Evolutionary conservation across 768 basidiomycete species (phyloP).

Genomic region (Fomitopsis pulvina): DNA sequence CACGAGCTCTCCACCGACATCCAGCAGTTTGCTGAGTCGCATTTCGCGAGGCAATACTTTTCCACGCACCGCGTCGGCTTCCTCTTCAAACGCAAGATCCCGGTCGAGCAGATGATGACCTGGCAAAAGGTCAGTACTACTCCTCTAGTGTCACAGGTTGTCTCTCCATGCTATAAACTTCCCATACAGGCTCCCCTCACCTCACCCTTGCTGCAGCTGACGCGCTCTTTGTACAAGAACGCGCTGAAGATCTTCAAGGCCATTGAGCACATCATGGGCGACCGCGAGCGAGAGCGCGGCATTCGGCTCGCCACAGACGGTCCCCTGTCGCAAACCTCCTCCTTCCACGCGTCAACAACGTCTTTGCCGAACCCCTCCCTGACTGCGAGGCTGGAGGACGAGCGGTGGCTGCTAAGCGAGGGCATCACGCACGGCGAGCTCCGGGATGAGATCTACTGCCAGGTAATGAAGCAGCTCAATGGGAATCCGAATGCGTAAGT

Average conservation of each 20-base stretch:
- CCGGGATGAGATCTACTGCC: constrained; percentile 91
- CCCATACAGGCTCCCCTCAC: constrained; percentile 47
- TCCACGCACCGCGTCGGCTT: constrained; percentile 87
- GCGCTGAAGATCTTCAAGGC: constrained; percentile 84
- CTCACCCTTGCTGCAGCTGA: constrained; percentile 69
- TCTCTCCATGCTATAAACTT: not conserved
- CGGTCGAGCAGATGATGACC: constrained; percentile 81
- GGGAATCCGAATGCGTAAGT: constrained; percentile 75
- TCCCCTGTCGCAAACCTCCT: constrained; percentile 2
- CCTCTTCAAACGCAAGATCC: constrained; percentile 75
- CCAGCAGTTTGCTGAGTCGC: constrained; percentile 78
- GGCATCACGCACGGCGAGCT: constrained; percentile 78
- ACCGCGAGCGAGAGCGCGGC: constrained; percentile 65
- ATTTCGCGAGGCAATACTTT: constrained; percentile 84
- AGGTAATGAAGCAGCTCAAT: constrained; percentile 86
- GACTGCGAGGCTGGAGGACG: constrained; percentile 64
- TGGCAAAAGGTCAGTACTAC: constrained; percentile 69
- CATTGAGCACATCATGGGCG: constrained; percentile 91
- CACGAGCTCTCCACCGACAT: constrained; percentile 79
- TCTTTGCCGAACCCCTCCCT: constrained; percentile 31
- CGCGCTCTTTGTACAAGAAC: constrained; percentile 60
- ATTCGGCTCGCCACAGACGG: constrained; percentile 21
- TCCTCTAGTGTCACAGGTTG: not conserved
- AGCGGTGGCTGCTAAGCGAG: constrained; percentile 78
- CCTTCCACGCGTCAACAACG: constrained; percentile 32